Evolutionary conservation across 208 protist genomes (phyloP), one percentile per base, ranked within the genome.

Genomic region (Acanthamoeba sp.): DNA sequence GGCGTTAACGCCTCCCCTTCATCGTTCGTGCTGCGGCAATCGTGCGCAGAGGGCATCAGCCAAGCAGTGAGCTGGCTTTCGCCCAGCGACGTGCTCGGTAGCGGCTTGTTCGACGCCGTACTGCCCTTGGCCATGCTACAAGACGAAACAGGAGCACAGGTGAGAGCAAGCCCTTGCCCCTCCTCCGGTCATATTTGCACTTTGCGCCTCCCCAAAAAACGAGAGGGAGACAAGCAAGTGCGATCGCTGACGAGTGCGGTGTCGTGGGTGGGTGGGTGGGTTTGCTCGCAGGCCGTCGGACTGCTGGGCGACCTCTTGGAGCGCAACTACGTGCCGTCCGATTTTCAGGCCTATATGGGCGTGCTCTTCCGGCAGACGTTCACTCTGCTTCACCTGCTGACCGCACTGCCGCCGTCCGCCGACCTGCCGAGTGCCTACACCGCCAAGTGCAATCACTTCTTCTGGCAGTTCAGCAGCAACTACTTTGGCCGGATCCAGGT

Each of bases 391-490:
- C 40, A 82, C 29, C 24, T 48, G 18, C 71, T 82, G 9, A 27
- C 27, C 71, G 29, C 16, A 18, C 71, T 73, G 1, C 64, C 64
- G 3, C 18, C 64, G 14, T 73, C 62, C 2, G 24, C 71, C 36
- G 71, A 82, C 4, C 32, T 50, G 20, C 38, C 38, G 22, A 27
- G 24, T 36, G 40, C 40, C 6, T 82, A 82, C 71, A 9, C 50
- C 36, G 71, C 71, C 36, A 82, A 82, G 36, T 82, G 71, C 71
- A 82, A 82, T 20, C 71, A 82, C 24, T 82, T 82, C 71, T 48
- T 82, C 29, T 82, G 71, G 71, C 71, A 82, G 71, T 82, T 82
- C 71, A 82, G 40, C 71, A 82, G 38, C 38, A 82, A 82, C 29
- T 82, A 82, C 71, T 82, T 82, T 82, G 71, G 36, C 29, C 71